phyloP scores from a whole-genome alignment of 345 rosid species.

The Excoecaria agallocha region DNA sequence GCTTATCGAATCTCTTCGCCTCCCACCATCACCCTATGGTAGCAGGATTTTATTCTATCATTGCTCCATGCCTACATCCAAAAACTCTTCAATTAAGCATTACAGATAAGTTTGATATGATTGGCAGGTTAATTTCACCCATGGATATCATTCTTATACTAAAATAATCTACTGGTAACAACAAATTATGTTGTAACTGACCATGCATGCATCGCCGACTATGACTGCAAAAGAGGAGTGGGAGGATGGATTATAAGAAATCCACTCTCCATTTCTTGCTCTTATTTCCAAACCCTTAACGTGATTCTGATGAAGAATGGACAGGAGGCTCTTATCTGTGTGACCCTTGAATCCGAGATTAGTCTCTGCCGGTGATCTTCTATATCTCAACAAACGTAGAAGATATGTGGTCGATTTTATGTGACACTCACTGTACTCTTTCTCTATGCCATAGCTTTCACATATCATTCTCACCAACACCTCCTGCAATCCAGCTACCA shows the following conservation, averaged over 20 bases:
- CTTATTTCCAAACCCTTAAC: slow-evolving; percentile 49
- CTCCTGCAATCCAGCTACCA: slow-evolving; percentile 42
- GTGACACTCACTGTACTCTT: slow-evolving; percentile 33
- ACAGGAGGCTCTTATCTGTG: slow-evolving; percentile 59
- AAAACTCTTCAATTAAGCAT: too few species aligned
- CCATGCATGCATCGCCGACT: slow-evolving; percentile 66
- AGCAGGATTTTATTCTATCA: slow-evolving; percentile 50
- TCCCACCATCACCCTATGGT: slow-evolving; percentile 55
- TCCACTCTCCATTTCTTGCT: slow-evolving; percentile 49
- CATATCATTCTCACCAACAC: slow-evolving; percentile 49
- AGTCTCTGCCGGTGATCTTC: slow-evolving; percentile 38
- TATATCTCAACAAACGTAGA: slow-evolving; percentile 50
- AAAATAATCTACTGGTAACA: too few species aligned
- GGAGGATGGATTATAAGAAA: slow-evolving; percentile 45
- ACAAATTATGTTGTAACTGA: slow-evolving; percentile 12
- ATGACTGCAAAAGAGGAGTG: slow-evolving; percentile 43
- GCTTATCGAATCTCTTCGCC: slow-evolving; percentile 53
- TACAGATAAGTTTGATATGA: too few species aligned
- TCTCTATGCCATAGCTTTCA: slow-evolving; percentile 52
- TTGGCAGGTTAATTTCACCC: too few species aligned
- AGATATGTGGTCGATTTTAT: slow-evolving; percentile 45
- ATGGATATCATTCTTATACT: too few species aligned
- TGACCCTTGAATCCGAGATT: slow-evolving; percentile 50
- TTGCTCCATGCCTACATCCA: slow-evolving; percentile 74
- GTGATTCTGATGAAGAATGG: slow-evolving; percentile 61